These are phyloP conservation scores for Aspergillus bertholletiae DNA, from an alignment of 495 filamentous ascomycete species.

Conservation along the genomic window DNA sequence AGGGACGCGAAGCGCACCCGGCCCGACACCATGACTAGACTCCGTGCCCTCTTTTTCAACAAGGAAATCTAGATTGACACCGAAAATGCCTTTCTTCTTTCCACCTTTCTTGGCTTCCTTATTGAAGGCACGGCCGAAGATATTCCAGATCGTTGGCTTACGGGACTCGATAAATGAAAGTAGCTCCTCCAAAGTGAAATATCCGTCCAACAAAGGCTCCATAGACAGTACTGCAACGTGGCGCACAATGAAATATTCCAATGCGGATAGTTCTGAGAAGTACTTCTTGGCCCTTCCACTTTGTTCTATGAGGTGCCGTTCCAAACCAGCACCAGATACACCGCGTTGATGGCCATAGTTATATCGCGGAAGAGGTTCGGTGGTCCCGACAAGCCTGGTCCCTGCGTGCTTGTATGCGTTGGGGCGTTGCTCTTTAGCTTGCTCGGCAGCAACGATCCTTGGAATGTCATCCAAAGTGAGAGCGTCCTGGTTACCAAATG, in stretches of 20 bases:
- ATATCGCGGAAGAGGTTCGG: slow-evolving; percentile 64
- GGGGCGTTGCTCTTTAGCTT: slow-evolving; percentile 86
- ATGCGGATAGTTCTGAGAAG: slow-evolving; percentile 91
- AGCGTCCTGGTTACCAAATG: slow-evolving; percentile 86
- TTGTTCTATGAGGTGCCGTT: slow-evolving; percentile 26
- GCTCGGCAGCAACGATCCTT: slow-evolving; percentile 92
- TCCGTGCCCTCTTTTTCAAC: slow-evolving; percentile 93
- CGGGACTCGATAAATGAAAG: slow-evolving; percentile 89
- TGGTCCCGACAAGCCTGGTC: slow-evolving; percentile 61
- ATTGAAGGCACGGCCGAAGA: slow-evolving; percentile 90
- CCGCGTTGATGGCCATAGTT: slow-evolving; percentile 76
- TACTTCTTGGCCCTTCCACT: slow-evolving; percentile 63
- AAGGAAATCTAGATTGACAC: slow-evolving; percentile 75
- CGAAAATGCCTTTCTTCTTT: slow-evolving; percentile 94
- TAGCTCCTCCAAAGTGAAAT: slow-evolving; percentile 93
- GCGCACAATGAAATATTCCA: slow-evolving; percentile 96
- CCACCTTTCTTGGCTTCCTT: slow-evolving; percentile 73
- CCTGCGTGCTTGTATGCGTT: slow-evolving; percentile 77
- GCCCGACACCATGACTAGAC: slow-evolving; percentile 92
- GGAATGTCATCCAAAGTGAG: slow-evolving; percentile 96
- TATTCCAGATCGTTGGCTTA: slow-evolving; percentile 94
- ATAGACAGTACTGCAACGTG: slow-evolving; percentile 94
- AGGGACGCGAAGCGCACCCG: slow-evolving; percentile 82
- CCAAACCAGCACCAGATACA: slow-evolving; percentile 62
- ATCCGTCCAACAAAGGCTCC: slow-evolving; percentile 84